Conservation (phyloP, 2,329 filamentous ascomycete species). For the Xylaria sp. region DNA sequence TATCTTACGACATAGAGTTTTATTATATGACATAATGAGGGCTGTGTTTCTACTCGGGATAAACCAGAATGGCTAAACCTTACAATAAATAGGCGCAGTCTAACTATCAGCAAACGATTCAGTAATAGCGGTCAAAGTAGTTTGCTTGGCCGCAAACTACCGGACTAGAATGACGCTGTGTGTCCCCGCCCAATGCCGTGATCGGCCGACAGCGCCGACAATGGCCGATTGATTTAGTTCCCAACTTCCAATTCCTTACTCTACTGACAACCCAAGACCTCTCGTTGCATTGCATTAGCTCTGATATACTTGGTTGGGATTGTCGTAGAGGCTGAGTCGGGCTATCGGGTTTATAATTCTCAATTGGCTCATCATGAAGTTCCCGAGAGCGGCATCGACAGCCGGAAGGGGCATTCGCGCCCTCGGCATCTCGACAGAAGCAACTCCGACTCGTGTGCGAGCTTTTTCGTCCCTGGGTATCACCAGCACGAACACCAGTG, state of each 20-base stretch:
- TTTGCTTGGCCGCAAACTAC: neutral
- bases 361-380: constrained; percentile 43
- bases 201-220: constrained; percentile 33
- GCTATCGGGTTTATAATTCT: neutral
- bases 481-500: neutral
- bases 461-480: constrained; percentile 27
- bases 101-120: neutral
- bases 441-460: constrained; percentile 18
- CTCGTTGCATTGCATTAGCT: neutral
- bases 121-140: constrained; percentile 24
- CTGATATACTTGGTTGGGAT: neutral
- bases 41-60: neutral
- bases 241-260: neutral
- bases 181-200: constrained; percentile 36
- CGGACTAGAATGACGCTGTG: constrained; percentile 11
- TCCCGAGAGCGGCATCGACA: constrained; percentile 37
- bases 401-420: constrained; percentile 39
- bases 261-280: neutral
- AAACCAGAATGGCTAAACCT: neutral
- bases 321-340: neutral
- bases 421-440: constrained; percentile 34
- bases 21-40: constrained; percentile 2
- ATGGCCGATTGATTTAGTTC: constrained; percentile 21
- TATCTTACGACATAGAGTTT: neutral
- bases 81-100: neutral